These are phyloP conservation scores for Albizia julibrissin DNA, from an alignment of 306 rosid species.

Conservation along the genomic window DNA sequence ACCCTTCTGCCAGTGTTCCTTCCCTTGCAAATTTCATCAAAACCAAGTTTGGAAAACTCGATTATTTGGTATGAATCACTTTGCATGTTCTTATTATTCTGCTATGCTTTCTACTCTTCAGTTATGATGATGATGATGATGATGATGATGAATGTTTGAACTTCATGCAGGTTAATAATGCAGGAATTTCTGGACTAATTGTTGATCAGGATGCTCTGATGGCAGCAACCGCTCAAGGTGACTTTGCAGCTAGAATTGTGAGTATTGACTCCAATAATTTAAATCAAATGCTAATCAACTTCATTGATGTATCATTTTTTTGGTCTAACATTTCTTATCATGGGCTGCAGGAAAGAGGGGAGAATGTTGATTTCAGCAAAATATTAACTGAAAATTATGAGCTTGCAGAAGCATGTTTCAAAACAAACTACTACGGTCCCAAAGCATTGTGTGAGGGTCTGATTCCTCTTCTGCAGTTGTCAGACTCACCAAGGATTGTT, in stretches of 20 bases:
- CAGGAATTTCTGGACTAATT: background rate
- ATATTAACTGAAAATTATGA: background rate
- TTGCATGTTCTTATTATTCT: background rate
- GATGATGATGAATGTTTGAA: background rate
- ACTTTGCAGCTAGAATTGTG: background rate
- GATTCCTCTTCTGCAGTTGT: slow-evolving; percentile 48
- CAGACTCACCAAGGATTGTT: slow-evolving; percentile 55
- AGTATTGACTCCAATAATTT: no score
- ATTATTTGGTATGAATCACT: slow-evolving; percentile 2
- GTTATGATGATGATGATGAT: no score
- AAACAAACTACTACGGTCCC: slow-evolving; percentile 52
- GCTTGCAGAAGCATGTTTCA: slow-evolving; percentile 36
- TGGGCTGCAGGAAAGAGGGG: slow-evolving; percentile 5
- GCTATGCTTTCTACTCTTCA: background rate
- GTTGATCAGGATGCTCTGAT: background rate
- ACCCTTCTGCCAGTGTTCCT: slow-evolving; percentile 12
- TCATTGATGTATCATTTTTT: no score
- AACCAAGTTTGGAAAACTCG: slow-evolving; percentile 38
- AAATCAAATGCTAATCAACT: no score
- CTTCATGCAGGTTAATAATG: background rate
- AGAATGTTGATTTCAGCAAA: slow-evolving; percentile 1
- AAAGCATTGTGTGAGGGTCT: slow-evolving; percentile 46
- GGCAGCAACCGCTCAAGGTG: background rate
- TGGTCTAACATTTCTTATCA: background rate
- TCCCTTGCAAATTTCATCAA: slow-evolving; percentile 38